Conservation (phyloP, 371 early-diverging fungal species). For the Dinochytrium kinnereticum region DNA sequence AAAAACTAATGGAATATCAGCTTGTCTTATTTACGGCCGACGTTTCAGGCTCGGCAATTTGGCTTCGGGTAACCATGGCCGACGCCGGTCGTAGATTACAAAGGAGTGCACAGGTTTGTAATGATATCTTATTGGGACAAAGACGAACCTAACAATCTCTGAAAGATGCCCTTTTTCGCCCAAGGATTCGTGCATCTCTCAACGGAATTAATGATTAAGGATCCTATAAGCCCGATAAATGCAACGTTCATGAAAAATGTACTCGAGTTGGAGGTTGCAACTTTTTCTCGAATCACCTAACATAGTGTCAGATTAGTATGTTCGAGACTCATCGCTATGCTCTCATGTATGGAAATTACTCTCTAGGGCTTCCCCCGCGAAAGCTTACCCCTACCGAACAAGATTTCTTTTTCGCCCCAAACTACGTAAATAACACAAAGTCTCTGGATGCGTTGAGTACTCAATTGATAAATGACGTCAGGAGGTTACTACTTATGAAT, state of each 20-base stretch:
- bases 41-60: neutral
- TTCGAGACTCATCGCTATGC: neutral
- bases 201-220: neutral
- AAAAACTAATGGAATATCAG: neutral
- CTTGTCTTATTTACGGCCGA: neutral
- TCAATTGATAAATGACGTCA: neutral
- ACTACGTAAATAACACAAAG: neutral
- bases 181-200: neutral
- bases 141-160: neutral
- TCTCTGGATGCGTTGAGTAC: neutral
- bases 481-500: neutral
- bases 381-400: neutral
- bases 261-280: neutral
- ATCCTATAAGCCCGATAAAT: neutral
- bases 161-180: neutral
- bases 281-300: neutral
- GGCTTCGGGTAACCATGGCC: neutral
- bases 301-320: neutral
- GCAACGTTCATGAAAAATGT: neutral
- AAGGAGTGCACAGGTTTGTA: constrained; percentile 1
- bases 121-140: neutral
- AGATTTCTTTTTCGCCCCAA: neutral
- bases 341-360: neutral
- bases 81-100: neutral
- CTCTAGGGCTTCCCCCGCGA: neutral